Evolutionary conservation across 75 land plant genomes (phyloP), one percentile per base, ranked within the genome.

Genomic region (Ceratopteris richardii): DNA sequence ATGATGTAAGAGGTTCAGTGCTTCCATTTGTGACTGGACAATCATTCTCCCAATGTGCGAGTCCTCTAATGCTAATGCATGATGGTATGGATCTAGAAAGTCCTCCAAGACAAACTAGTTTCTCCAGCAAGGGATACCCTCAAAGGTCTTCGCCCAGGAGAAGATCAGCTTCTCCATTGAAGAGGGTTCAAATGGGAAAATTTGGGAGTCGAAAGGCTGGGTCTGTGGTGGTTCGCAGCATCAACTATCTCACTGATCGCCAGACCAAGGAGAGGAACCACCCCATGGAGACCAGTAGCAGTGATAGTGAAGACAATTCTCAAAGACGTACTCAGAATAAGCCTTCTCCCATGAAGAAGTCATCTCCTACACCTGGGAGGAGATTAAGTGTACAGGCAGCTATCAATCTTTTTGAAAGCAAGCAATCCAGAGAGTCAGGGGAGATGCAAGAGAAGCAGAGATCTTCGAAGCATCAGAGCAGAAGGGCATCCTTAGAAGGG

Each of bases 321-420:
- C 10, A 28, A 4, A 63, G 40, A 27, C 27, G 18, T 16, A 31
- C 16, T 33, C 16, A 9, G 17, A 37, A 52, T 29, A 64, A 66
- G 25, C 24, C 51, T 7, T 19, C 18, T 46, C 13, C 22, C 17
- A 33, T 33, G 7, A 33, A 4, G 7, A 41, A 22, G n/a, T n/a
- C 50, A 46, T 46, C 50, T 46, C 50, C 66, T 46, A 72, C 59
- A 46, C 77, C 68, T 22, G 25, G 72, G 1, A 74, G 83, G 67
- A 51, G 88, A 31, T 66, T 90, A 13, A 90, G 96, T 61, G 90
- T 86, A 17, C 83, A 90, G 58, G 96, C 85, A 39, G 72, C 91
- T 2, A 90, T 90, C 41, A 90, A 64, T 55, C 52, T 90, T 41
- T 90, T 90, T 75, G 96, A 90, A 61, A 78, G 59, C 63, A 89